Conservation (phyloP, 75 land plant genomes). For the Chamaecyparis obtusa region DNA sequence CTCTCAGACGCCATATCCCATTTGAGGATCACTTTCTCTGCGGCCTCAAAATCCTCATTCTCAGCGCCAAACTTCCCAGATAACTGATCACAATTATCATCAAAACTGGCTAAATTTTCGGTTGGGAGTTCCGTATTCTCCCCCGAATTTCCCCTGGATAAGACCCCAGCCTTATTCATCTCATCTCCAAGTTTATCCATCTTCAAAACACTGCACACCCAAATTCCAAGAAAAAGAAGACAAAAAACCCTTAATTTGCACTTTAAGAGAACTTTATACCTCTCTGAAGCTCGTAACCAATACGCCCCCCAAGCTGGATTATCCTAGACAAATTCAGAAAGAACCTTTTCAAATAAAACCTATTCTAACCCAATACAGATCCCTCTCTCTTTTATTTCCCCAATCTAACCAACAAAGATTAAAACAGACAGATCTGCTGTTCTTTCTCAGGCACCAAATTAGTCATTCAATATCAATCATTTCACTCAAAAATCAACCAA, state of each 20-base stretch:
- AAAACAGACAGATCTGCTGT: neutral
- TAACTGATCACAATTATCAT: neutral
- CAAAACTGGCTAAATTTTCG: neutral
- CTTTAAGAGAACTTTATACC: neutral
- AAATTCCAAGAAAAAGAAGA: neutral
- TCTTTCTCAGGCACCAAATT: neutral
- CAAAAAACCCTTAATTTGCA: neutral
- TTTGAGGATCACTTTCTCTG: slow-evolving; percentile 32
- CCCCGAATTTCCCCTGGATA: neutral
- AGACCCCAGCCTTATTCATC: neutral
- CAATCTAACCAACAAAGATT: neutral
- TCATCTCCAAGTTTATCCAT: slow-evolving; percentile 6
- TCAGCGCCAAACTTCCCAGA: slow-evolving; percentile 8
- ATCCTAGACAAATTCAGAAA: neutral
- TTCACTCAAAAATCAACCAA: neutral
- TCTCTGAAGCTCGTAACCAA: neutral
- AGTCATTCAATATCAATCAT: neutral
- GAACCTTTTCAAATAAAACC: neutral
- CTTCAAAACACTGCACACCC: neutral
- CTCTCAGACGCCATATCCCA: slow-evolving; percentile 27
- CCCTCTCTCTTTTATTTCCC: neutral
- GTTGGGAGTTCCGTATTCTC: slow-evolving; percentile 1
- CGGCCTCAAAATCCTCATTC: slow-evolving; percentile 24
- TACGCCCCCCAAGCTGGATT: neutral
- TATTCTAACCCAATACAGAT: neutral